phyloP scores from a whole-genome alignment of 192 early-diverging fungal genomes.

The Jimgerdemannia flammicorona region DNA sequence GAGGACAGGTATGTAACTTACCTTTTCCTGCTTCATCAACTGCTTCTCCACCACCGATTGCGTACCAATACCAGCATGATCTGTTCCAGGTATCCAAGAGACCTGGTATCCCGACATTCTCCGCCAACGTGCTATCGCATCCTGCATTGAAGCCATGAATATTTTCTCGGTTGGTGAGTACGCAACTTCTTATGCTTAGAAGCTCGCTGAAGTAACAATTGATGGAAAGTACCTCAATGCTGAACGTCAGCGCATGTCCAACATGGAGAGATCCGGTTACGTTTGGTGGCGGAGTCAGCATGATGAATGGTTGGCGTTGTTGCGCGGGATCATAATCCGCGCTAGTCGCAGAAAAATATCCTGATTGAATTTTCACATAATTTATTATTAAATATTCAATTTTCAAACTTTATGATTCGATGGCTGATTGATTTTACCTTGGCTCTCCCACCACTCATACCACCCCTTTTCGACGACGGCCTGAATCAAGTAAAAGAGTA shows the following conservation, averaged over 20 bases:
- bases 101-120: constrained; percentile 90
- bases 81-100: constrained; percentile 92
- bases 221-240: constrained; percentile 63
- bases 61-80: constrained; percentile 97
- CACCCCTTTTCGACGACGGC: constrained; percentile 79
- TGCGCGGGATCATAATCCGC: constrained; percentile 17
- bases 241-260: constrained; percentile 88
- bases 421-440: constrained; percentile 36
- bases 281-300: constrained; percentile 95
- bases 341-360: constrained; percentile 25
- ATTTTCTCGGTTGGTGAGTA: not conserved
- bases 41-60: constrained; percentile 95
- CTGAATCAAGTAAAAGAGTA: constrained; percentile 8
- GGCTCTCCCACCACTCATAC: constrained; percentile 96
- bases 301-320: constrained; percentile 59
- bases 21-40: constrained; percentile 62
- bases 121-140: constrained; percentile 70
- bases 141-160: constrained; percentile 18
- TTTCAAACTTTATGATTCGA: not conserved
- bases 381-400: not conserved
- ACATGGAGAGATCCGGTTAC: constrained; percentile 95
- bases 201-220: not conserved
- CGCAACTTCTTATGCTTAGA: no score
- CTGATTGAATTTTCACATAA: constrained; percentile 4
- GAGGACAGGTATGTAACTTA: not conserved